Percentiles rank a stretch among this genome's conserved stretches.
Evolutionary conservation across 192 early-diverging fungal genomes (phyloP).

Genomic region (Coemansia sp.): DNA sequence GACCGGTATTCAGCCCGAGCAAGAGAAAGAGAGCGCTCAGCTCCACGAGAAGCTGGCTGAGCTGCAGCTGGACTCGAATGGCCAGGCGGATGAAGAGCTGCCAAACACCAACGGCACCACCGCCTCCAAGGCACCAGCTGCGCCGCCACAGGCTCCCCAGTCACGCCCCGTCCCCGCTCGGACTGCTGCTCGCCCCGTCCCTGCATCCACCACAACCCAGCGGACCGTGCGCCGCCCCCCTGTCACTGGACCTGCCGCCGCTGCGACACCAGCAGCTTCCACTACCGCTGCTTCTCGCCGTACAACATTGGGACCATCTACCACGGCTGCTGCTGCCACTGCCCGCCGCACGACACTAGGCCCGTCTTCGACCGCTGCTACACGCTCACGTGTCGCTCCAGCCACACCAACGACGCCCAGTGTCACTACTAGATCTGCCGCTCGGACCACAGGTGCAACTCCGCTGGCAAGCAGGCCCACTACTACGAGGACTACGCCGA

Average conservation of each 20-base stretch:
- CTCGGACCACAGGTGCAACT: not conserved
- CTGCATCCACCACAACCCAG: slow-evolving; percentile 10
- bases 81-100: not conserved
- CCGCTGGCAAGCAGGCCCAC: not conserved
- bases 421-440: not conserved
- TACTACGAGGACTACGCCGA: not conserved
- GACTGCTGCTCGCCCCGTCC: slow-evolving; percentile 2
- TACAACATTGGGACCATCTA: slow-evolving; percentile 14
- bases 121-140: not conserved
- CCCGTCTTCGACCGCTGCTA: not conserved
- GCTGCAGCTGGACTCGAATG: slow-evolving; percentile 9
- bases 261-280: not conserved
- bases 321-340: not conserved
- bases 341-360: slow-evolving; percentile 24
- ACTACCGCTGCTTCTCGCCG: slow-evolving; percentile 7
- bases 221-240: slow-evolving; percentile 22
- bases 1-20: not conserved
- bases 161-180: slow-evolving; percentile 3
- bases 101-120: not conserved
- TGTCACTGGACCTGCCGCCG: slow-evolving; percentile 1
- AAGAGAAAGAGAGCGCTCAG: not conserved
- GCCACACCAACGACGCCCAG: slow-evolving; percentile 11
- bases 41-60: slow-evolving; percentile 19
- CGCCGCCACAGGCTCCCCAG: not conserved
- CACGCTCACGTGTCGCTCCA: not conserved